Percentiles rank a stretch among this genome's conserved stretches.
Evolutionary conservation across 768 basidiomycete genomes (phyloP).

Genomic region (Mycena albidolilacea): DNA sequence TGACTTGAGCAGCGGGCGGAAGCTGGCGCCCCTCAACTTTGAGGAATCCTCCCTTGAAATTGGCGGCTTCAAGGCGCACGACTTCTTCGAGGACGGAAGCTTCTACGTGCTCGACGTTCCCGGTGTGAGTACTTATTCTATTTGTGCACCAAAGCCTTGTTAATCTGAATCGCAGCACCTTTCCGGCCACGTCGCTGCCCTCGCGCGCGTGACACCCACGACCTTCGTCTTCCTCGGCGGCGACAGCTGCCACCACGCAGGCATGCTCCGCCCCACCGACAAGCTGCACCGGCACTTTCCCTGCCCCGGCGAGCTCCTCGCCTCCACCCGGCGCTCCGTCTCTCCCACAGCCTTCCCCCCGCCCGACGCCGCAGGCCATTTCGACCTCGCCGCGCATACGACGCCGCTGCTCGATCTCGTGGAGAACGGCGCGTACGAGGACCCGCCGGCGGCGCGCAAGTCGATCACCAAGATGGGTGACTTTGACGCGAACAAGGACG

Average conservation of each 20-base stretch:
- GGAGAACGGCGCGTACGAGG: slow-evolving; percentile 28
- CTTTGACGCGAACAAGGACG: slow-evolving; percentile 41
- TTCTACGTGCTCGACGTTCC: slow-evolving; percentile 43
- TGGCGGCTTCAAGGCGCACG: slow-evolving; percentile 38
- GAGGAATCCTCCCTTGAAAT: slow-evolving; percentile 32
- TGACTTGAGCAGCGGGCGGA: slow-evolving; percentile 34
- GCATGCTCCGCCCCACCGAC: slow-evolving; percentile 39
- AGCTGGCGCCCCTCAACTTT: slow-evolving; percentile 34
- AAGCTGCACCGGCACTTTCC: slow-evolving; percentile 37
- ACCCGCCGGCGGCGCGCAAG: slow-evolving; percentile 21
- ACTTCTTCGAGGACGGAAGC: slow-evolving; percentile 45
- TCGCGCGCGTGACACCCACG: slow-evolving; percentile 41
- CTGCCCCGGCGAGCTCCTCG: slow-evolving; percentile 33
- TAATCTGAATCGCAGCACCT: slow-evolving; percentile 31
- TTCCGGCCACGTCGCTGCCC: slow-evolving; percentile 40
- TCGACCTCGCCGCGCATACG: slow-evolving; percentile 22
- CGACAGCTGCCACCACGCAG: slow-evolving; percentile 42
- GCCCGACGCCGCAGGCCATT: slow-evolving; percentile 5
- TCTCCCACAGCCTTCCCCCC: slow-evolving; percentile 24
- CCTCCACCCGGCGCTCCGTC: slow-evolving; percentile 16
- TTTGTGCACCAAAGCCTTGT: not conserved
- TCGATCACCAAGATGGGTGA: slow-evolving; percentile 29
- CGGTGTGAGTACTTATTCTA: slow-evolving; percentile 29
- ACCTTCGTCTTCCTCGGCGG: slow-evolving; percentile 43
- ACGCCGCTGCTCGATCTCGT: slow-evolving; percentile 26